A percentile compares a stretch with the other conserved stretches of the same genome.
These are phyloP conservation scores for Naegleria gruberi DNA, from an alignment of 208 protist genomes.

Conservation along the genomic window DNA sequence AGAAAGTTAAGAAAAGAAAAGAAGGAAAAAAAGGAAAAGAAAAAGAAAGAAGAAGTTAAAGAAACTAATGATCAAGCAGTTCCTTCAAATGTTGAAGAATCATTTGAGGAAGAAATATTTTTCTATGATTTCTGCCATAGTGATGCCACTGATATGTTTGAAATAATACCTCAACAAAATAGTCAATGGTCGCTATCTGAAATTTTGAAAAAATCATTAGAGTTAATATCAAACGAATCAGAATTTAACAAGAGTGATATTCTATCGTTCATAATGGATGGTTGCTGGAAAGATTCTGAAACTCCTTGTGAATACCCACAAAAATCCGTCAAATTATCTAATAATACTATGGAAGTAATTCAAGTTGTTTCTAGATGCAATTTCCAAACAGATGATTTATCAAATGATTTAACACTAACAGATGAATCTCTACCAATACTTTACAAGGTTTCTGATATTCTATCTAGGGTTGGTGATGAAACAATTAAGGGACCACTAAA, in stretches of 20 bases:
- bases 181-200: background rate
- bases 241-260: background rate
- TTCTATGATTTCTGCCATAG: background rate
- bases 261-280: background rate
- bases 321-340: background rate
- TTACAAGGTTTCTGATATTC: background rate
- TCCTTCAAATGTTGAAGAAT: background rate
- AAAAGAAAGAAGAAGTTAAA: background rate
- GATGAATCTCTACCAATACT: background rate
- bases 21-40: background rate
- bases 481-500: background rate
- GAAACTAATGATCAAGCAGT: background rate
- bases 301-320: background rate
- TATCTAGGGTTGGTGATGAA: background rate
- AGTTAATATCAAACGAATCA: background rate
- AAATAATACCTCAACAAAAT: background rate
- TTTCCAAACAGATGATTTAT: background rate
- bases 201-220: background rate
- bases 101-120: background rate
- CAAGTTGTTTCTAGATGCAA: background rate
- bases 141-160: background rate
- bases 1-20: background rate
- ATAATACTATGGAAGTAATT: background rate
- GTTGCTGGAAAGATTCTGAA: background rate
- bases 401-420: background rate